Percentiles rank a stretch among this genome's conserved stretches.
These are phyloP conservation scores for Beta macrorhiza DNA, from an alignment of 179 eudicot genomes.

Conservation along the genomic window DNA sequence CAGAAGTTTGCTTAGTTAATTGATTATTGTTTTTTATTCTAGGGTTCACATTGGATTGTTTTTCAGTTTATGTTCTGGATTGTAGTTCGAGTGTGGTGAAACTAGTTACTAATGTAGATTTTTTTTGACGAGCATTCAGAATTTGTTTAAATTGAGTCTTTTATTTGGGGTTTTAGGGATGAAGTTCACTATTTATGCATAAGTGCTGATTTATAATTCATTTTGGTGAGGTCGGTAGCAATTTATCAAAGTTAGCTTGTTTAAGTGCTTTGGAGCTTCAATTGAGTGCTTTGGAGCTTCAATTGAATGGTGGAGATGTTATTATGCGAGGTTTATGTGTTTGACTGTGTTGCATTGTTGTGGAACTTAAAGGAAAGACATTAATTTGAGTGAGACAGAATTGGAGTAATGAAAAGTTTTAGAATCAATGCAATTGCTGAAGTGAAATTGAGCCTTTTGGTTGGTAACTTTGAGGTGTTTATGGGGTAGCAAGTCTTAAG, in stretches of 20 bases:
- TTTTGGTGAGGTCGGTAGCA: not conserved
- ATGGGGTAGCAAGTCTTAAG: not conserved
- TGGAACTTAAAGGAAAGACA: not conserved
- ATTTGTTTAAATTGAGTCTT: not conserved
- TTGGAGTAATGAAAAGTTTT: not conserved
- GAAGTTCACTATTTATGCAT: not conserved
- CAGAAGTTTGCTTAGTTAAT: not conserved
- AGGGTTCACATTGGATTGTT: constrained; percentile 12
- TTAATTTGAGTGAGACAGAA: not conserved
- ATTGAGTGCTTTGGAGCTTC: not conserved
- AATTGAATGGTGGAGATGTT: not conserved
- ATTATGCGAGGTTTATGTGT: not conserved
- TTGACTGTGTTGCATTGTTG: constrained; percentile 14
- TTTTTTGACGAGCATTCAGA: not conserved
- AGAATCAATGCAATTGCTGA: not conserved
- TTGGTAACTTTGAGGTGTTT: not conserved
- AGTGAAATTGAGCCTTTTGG: not conserved
- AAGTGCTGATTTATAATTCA: constrained; percentile 1
- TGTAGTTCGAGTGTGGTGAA: not conserved
- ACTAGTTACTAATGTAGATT: not conserved
- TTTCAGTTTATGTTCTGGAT: not conserved
- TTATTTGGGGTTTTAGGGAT: not conserved
- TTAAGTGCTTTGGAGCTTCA: not conserved
- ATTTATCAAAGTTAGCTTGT: not conserved
- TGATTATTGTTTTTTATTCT: not conserved